Evolutionary conservation across 257 asterid species (phyloP), one percentile per base, ranked within the genome.

Genomic region (Asclepias syriaca): DNA sequence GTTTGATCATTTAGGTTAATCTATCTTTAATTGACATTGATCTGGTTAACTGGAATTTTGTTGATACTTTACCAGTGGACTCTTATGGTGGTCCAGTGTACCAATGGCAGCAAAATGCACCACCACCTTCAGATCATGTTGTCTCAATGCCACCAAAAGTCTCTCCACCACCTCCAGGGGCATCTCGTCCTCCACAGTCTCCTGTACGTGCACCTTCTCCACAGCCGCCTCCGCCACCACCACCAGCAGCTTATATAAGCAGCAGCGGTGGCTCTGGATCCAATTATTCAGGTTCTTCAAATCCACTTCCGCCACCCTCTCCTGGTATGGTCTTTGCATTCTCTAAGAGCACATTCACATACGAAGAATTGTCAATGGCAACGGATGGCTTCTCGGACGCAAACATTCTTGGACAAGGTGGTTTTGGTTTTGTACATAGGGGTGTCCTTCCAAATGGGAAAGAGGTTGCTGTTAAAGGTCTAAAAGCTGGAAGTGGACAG

Each of bases 341-440:
- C 74, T 79, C 97, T 9, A 82, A 86, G 79, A 91, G 89, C 86
- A 84, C 85, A 8, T 94, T 91, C 80, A 75, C 95, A 0, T 87
- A 85, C 13, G 99, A 94, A 69, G 99, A 94, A 59, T 80, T 94
- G 79, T 82, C 92, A 13, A 81, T 80, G 92, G 99, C 97, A 51
- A 94, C 99, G 1, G 97, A 91, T 74, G 99, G 92, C 45, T 94
- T 91, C 85, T 88, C 99, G 0, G 77, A 86, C 16, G 97, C 95
- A 18, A 94, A 89, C 84, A 93, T 94, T 73, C 93, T 94, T 5
- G 97, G 97, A 65, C 99, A 94, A 82, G 99, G 99, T 55, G 99
- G 97, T 59, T 94, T 94, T 58, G 99, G 99, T 21, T 94, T 87
- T 71, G 99, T 94, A 69, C 97, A 94, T 34, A 83, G 80, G 77